Evolutionary conservation across 2,329 filamentous ascomycete species (phyloP).

Genomic region (Penicillium sp.): DNA sequence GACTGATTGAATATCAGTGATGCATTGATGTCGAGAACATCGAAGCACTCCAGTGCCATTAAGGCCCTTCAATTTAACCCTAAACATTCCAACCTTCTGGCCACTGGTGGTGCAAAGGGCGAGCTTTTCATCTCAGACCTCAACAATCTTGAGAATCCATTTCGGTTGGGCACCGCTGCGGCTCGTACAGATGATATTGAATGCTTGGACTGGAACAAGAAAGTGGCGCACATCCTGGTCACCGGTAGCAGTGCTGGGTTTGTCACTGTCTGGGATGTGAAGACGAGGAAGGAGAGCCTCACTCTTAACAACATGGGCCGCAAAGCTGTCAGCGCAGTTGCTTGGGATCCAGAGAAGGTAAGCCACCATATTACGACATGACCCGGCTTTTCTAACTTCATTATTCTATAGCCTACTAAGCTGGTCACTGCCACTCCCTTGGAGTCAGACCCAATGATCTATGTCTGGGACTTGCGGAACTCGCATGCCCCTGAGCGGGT

Average conservation of each 20-base stretch:
- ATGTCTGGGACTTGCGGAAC: constrained; percentile 93
- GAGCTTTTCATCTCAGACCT: constrained; percentile 96
- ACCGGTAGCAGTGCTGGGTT: constrained; percentile 92
- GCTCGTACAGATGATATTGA: constrained; percentile 93
- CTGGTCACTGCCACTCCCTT: constrained; percentile 88
- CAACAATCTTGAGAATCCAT: constrained; percentile 82
- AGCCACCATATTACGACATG: not conserved
- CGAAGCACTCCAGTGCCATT: constrained; percentile 87
- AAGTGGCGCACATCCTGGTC: constrained; percentile 92
- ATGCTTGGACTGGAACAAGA: constrained; percentile 97
- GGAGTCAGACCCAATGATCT: constrained; percentile 81
- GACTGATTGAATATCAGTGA: constrained; percentile 49
- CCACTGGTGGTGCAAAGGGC: constrained; percentile 89
- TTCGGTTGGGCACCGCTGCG: constrained; percentile 80
- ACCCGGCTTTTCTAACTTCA: constrained; percentile 11
- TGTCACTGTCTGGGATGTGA: constrained; percentile 97
- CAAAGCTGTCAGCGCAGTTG: constrained; percentile 90
- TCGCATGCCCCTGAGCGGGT: constrained; percentile 84
- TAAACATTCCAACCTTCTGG: constrained; percentile 81
- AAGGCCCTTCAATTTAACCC: constrained; percentile 98
- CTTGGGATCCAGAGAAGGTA: constrained; percentile 91
- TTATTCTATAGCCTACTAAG: constrained; percentile 65
- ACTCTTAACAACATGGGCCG: constrained; percentile 86
- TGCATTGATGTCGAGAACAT: constrained; percentile 78
- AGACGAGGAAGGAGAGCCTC: constrained; percentile 94